Conservation (phyloP, 768 basidiomycete genomes). For the Strobilomyces dryophilus region DNA sequence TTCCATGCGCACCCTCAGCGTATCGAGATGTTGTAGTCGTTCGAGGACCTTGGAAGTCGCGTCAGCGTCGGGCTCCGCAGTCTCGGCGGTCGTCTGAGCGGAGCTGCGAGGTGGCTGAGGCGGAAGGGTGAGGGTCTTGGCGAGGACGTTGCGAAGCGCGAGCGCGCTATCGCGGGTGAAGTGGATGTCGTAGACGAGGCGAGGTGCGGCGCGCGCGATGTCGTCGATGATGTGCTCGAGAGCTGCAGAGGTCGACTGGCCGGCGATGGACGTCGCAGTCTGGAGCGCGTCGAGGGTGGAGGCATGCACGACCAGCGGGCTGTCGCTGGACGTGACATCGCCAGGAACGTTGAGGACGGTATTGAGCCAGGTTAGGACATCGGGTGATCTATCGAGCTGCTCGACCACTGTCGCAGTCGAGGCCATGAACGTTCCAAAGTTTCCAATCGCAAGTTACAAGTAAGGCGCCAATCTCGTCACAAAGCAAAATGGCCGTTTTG, state of each 20-base stretch:
- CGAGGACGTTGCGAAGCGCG: slow-evolving; percentile 64
- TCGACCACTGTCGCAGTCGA: slow-evolving; percentile 33
- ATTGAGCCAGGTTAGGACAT: slow-evolving; percentile 72
- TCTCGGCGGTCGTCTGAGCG: neutral
- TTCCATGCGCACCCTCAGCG: slow-evolving; percentile 83
- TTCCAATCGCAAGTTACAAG: neutral
- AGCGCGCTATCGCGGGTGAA: slow-evolving; percentile 93
- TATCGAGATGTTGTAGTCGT: slow-evolving; percentile 76
- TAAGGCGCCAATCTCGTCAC: neutral
- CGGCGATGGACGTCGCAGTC: slow-evolving; percentile 78
- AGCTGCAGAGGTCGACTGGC: slow-evolving; percentile 81
- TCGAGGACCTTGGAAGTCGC: slow-evolving; percentile 68
- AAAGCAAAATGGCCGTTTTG: accelerated
- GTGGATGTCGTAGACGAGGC: slow-evolving; percentile 92
- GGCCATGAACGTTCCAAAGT: slow-evolving; percentile 18
- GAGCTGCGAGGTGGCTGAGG: slow-evolving; percentile 7
- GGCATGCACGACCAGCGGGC: slow-evolving; percentile 49
- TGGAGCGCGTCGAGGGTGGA: slow-evolving; percentile 71
- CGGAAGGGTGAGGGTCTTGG: slow-evolving; percentile 41
- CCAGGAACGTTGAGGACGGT: slow-evolving; percentile 43
- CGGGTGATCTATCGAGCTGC: slow-evolving; percentile 56
- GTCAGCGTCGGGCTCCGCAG: slow-evolving; percentile 30
- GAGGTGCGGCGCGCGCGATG: slow-evolving; percentile 85
- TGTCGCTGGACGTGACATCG: slow-evolving; percentile 36
- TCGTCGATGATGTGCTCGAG: slow-evolving; percentile 91